Evolutionary conservation across 352 stramenopile genomes (phyloP).

Genomic region (Pythium brassicae): DNA sequence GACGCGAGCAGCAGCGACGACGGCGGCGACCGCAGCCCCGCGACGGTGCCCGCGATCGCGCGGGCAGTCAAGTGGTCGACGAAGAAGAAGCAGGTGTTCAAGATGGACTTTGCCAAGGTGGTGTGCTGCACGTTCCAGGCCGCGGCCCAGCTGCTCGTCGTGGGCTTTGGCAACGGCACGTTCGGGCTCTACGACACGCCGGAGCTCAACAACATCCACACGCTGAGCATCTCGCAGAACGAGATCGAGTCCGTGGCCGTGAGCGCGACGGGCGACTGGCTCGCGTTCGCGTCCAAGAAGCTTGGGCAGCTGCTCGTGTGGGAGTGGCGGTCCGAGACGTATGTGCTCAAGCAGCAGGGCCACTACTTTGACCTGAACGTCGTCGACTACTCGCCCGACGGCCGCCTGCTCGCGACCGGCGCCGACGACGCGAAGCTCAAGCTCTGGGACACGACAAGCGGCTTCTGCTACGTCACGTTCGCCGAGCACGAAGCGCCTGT

Average conservation of each 20-base stretch:
- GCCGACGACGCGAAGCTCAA: slow-evolving; percentile 99
- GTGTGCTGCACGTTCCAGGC: slow-evolving; percentile 89
- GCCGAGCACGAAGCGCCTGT: slow-evolving; percentile 96
- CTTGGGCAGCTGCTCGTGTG: slow-evolving; percentile 99
- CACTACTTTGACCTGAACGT: slow-evolving; percentile 98
- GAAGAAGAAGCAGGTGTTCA: slow-evolving; percentile 84
- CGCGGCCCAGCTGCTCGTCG: slow-evolving; percentile 83
- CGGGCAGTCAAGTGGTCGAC: slow-evolving; percentile 82
- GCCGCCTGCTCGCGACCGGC: slow-evolving; percentile 94
- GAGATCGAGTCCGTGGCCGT: slow-evolving; percentile 92
- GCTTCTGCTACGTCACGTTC: slow-evolving; percentile 99
- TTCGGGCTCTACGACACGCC: slow-evolving; percentile 98
- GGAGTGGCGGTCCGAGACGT: slow-evolving; percentile 99
- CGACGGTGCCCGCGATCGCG: slow-evolving; percentile 53
- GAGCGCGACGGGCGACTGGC: slow-evolving; percentile 96
- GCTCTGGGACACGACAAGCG: slow-evolving; percentile 97
- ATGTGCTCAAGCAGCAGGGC: slow-evolving; percentile 99
- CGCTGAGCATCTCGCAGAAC: slow-evolving; percentile 89
- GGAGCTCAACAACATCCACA: slow-evolving; percentile 96
- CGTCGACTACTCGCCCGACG: slow-evolving; percentile 97
- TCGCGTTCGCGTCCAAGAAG: slow-evolving; percentile 96
- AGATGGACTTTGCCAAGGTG: slow-evolving; percentile 89
- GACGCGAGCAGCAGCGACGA: slow-evolving; percentile 24
- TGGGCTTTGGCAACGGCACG: slow-evolving; percentile 96
- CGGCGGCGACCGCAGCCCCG: slow-evolving; percentile 23